Evolutionary conservation across 371 early-diverging fungal species (phyloP).

Genomic region (Lichtheimia ornata): DNA sequence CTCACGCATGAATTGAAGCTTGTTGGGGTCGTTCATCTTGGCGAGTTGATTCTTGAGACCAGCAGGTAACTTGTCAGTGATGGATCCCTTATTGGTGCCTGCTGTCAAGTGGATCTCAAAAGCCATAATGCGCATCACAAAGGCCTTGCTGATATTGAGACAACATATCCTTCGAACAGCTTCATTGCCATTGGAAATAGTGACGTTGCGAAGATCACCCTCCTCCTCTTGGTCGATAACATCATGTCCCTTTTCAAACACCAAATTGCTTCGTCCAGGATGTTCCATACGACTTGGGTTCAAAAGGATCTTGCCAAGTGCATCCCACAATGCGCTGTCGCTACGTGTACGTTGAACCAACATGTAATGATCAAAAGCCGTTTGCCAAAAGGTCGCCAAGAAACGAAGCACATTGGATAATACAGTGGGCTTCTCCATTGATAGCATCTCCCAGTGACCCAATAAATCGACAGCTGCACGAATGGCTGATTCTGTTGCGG

Average conservation of each 20-base stretch:
- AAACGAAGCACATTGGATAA: constrained; percentile 42
- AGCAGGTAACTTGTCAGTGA: constrained; percentile 32
- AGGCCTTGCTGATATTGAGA: constrained; percentile 37
- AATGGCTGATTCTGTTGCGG: constrained; percentile 35
- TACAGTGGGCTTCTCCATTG: constrained; percentile 37
- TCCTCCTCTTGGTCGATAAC: background rate
- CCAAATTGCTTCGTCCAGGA: background rate
- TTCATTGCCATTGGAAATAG: constrained; percentile 13
- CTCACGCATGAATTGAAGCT: constrained; percentile 27
- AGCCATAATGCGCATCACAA: constrained; percentile 39
- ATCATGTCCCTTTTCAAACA: background rate
- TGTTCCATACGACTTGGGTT: constrained; percentile 26
- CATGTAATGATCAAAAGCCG: constrained; percentile 49
- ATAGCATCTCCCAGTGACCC: constrained; percentile 34
- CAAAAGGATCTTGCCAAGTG: constrained; percentile 36
- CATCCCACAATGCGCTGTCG: constrained; percentile 44
- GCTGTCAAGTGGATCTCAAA: constrained; percentile 46
- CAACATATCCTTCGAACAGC: constrained; percentile 38
- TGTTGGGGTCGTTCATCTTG: constrained; percentile 39
- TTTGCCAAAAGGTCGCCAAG: constrained; percentile 49
- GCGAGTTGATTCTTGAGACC: constrained; percentile 37
- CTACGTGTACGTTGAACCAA: constrained; percentile 47
- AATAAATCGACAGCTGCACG: constrained; percentile 40
- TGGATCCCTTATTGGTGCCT: constrained; percentile 7
- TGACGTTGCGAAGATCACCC: constrained; percentile 2